Percentiles rank a stretch among this genome's conserved stretches.
These are phyloP conservation scores for Vitis hybrid DNA, from an alignment of 177 flowering plant genomes.

Conservation along the genomic window DNA sequence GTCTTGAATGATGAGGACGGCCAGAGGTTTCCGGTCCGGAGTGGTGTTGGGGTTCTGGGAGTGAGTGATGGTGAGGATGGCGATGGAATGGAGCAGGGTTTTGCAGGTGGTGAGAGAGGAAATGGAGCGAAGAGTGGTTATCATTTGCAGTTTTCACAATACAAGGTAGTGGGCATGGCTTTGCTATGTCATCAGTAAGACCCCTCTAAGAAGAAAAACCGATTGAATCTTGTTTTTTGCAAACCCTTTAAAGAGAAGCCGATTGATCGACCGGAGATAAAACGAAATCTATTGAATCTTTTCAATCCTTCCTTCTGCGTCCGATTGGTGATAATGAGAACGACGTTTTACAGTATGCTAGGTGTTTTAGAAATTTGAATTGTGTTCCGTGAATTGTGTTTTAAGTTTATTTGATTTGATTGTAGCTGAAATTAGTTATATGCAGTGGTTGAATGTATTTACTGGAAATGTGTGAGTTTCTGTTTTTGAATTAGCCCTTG, in stretches of 20 bases:
- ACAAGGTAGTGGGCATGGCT: constrained; percentile 34
- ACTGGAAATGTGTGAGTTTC: too few species aligned
- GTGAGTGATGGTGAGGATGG: constrained; percentile 4
- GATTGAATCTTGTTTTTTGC: too few species aligned
- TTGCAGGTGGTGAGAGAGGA: constrained; percentile 17
- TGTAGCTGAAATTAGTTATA: too few species aligned
- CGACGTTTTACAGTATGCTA: not conserved
- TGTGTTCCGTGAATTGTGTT: not conserved
- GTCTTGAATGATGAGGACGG: constrained; percentile 59
- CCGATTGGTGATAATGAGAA: too few species aligned
- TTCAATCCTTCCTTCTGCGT: too few species aligned
- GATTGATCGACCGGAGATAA: too few species aligned
- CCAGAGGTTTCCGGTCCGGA: constrained; percentile 7
- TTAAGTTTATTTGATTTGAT: not conserved
- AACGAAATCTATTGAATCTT: too few species aligned
- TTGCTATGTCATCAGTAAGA: not conserved
- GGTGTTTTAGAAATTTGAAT: not conserved
- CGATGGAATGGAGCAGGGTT: constrained; percentile 21
- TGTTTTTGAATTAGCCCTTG: too few species aligned
- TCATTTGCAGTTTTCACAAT: constrained; percentile 32
- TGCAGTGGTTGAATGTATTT: too few species aligned
- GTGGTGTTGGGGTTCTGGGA: constrained; percentile 16
- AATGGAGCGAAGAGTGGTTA: constrained; percentile 21
- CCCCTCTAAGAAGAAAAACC: too few species aligned
- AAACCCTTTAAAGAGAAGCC: too few species aligned